These are phyloP conservation scores for Benincasa hispida DNA, from an alignment of 306 rosid genomes.

Conservation along the genomic window DNA sequence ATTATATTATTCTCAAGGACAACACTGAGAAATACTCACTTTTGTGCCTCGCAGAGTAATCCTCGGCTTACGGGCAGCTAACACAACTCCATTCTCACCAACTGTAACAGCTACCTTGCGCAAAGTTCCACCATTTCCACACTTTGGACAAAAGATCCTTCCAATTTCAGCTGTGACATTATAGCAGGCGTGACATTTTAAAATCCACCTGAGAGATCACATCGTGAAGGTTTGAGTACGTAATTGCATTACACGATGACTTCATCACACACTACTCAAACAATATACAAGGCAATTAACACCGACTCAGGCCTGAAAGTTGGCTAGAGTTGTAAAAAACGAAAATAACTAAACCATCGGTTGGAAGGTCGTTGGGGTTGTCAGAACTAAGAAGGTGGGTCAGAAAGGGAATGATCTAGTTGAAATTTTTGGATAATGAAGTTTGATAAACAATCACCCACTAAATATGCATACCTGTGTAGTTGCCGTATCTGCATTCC, in stretches of 20 bases:
- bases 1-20: not conserved
- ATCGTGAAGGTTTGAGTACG: not conserved
- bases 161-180: slow-evolving; percentile 74
- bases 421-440: not conserved
- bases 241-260: not conserved
- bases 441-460: not conserved
- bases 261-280: not conserved
- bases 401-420: not conserved
- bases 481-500: slow-evolving; percentile 79
- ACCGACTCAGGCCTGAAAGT: not conserved
- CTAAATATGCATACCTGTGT: slow-evolving; percentile 43
- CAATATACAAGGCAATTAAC: not conserved
- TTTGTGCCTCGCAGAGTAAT: slow-evolving; percentile 82
- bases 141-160: slow-evolving; percentile 83
- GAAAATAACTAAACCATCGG: not conserved
- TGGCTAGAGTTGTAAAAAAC: not conserved
- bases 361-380: not conserved
- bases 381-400: not conserved
- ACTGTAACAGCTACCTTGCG: slow-evolving; percentile 97
- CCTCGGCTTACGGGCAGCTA: slow-evolving; percentile 66
- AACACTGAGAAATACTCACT: slow-evolving; percentile 26
- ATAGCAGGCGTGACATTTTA: slow-evolving; percentile 85
- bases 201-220: slow-evolving; percentile 69
- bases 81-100: slow-evolving; percentile 76
- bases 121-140: slow-evolving; percentile 98